Percentiles rank a stretch among this genome's conserved stretches.
Conservation (phyloP, 208 protist species). For the Entamoeba dispar region DNA sequence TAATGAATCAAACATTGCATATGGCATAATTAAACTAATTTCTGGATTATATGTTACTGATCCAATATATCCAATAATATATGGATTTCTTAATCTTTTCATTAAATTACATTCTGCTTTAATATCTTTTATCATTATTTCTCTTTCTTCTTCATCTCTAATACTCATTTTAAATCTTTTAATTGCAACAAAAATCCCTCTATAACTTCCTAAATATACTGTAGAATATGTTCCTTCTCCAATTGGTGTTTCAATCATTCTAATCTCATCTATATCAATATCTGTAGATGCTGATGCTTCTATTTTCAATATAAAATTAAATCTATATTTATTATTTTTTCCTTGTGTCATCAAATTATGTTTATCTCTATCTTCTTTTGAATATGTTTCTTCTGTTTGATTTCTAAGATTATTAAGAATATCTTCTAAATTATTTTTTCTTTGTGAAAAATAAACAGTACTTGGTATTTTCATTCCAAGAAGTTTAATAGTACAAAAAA, state of each 20-base stretch:
- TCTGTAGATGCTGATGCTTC: background rate
- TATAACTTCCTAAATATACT: background rate
- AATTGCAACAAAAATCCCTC: background rate
- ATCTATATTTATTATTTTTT: background rate
- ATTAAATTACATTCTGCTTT: background rate
- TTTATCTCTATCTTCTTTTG: background rate
- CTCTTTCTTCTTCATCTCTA: background rate
- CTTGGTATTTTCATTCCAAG: background rate
- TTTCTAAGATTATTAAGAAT: background rate
- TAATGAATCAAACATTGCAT: background rate
- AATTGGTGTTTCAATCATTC: background rate
- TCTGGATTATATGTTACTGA: background rate
- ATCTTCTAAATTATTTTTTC: background rate
- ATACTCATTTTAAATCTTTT: background rate
- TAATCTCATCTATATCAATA: background rate
- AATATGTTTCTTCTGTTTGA: background rate
- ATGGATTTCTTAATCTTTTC: background rate
- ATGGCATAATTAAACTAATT: background rate
- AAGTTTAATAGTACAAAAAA: background rate
- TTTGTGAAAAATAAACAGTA: background rate
- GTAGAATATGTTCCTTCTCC: background rate
- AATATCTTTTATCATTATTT: background rate
- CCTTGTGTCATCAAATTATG: background rate
- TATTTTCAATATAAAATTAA: background rate
- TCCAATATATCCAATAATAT: background rate